Evolutionary conservation across 2,329 filamentous ascomycete species (phyloP).

Genomic region (Aspergillus clavatus): DNA sequence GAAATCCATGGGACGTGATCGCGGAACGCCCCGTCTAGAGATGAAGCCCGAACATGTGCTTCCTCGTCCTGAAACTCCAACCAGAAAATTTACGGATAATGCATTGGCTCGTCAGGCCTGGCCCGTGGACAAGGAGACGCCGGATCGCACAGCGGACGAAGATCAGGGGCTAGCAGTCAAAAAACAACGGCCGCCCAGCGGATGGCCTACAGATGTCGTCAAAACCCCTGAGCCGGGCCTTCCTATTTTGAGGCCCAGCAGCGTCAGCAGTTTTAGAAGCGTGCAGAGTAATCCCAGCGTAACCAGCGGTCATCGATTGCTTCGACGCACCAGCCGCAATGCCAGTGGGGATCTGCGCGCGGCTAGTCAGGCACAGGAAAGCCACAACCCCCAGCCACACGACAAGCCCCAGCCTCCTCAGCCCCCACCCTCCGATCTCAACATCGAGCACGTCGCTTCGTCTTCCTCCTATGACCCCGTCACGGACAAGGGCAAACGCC

Average conservation of each 20-base stretch:
- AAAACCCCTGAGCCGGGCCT: conserved; percentile 30
- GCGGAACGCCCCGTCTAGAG: conserved; percentile 32
- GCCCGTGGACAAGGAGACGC: conserved; percentile 24
- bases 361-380: conserved; percentile 51
- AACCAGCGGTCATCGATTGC: conserved; percentile 32
- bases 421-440: conserved; percentile 21
- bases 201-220: conserved; percentile 34
- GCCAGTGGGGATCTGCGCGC: conserved; percentile 56
- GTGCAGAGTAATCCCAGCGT: conserved; percentile 38
- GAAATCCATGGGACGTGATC: conserved; percentile 37
- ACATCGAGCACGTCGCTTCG: conserved; percentile 39
- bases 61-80: conserved; percentile 27
- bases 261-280: conserved; percentile 47
- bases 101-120: conserved; percentile 27
- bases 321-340: conserved; percentile 63
- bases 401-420: conserved; percentile 28
- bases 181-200: conserved; percentile 21
- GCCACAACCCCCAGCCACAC: conserved; percentile 17
- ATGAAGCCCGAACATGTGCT: conserved; percentile 40
- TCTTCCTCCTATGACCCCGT: conserved; percentile 65
- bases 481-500: conserved; percentile 81
- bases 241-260: conserved; percentile 39
- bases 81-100: conserved; percentile 33
- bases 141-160: conserved; percentile 3
- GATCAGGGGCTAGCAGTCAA: conserved; percentile 22